A percentile compares a stretch with the other conserved stretches of the same genome.
phyloP scores from a whole-genome alignment of 345 rosid genomes.

The Brassica nigra region DNA sequence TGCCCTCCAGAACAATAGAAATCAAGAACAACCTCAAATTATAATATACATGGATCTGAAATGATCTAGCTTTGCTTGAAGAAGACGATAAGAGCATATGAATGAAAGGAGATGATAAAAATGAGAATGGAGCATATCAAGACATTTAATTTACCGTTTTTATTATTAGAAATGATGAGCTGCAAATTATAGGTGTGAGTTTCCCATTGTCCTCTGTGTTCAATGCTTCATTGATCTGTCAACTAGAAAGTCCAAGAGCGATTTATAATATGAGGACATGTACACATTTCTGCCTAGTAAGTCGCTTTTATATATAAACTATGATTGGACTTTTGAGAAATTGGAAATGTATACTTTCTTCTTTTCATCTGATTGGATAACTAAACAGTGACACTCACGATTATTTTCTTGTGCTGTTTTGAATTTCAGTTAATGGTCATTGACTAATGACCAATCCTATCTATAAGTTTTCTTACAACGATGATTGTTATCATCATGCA shows the following conservation, averaged over 20 bases:
- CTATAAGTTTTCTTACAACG: neutral
- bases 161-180: constrained; percentile 24
- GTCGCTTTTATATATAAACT: constrained; percentile 8
- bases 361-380: constrained; percentile 32
- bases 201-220: constrained; percentile 22
- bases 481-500: constrained; percentile 10
- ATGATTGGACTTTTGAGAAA: constrained; percentile 29
- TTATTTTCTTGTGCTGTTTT: constrained; percentile 10
- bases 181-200: constrained; percentile 21
- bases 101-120: neutral
- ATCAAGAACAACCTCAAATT: constrained; percentile 13
- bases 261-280: constrained; percentile 13
- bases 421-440: constrained; percentile 6
- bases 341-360: constrained; percentile 20
- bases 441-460: constrained; percentile 12
- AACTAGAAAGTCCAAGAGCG: constrained; percentile 31
- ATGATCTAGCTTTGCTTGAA: constrained; percentile 9
- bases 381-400: constrained; percentile 39
- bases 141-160: neutral
- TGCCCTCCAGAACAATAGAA: neutral
- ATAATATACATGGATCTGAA: neutral
- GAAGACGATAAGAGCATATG: constrained; percentile 2
- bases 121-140: neutral
- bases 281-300: neutral
- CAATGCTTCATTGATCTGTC: constrained; percentile 26